Conservation (phyloP, 2,329 filamentous ascomycete genomes). For the Stagonosporopsis chrysanthemi region DNA sequence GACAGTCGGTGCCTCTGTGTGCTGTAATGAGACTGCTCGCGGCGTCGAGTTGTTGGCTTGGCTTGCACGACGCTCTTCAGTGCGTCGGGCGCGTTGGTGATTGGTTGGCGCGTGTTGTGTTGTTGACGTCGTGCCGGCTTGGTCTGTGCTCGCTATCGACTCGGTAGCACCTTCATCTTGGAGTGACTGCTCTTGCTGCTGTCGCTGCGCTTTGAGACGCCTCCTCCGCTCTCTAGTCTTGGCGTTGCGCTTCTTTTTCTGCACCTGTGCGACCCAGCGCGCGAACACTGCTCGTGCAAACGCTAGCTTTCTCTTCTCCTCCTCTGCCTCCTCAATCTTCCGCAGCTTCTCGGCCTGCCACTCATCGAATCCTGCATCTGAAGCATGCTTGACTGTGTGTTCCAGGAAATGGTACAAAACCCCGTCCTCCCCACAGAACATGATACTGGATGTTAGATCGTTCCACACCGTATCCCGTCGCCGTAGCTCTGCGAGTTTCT, state of each 20-base stretch:
- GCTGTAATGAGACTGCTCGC: conserved; percentile 7
- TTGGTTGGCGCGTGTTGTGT: conserved; percentile 29
- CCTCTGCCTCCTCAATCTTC: conserved; percentile 29
- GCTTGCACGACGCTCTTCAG: conserved; percentile 24
- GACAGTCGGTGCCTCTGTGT: conserved; percentile 6
- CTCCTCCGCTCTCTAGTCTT: conserved; percentile 34
- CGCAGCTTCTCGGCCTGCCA: conserved; percentile 42
- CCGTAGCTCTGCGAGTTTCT: conserved; percentile 22
- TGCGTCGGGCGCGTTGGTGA: conserved; percentile 28
- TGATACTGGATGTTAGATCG: conserved; percentile 48
- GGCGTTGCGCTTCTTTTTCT: conserved; percentile 35
- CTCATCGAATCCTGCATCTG: conserved; percentile 41
- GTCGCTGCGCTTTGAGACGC: conserved; percentile 34
- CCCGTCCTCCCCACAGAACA: conserved; percentile 50
- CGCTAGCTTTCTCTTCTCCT: conserved; percentile 23
- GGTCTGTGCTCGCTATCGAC: conserved; percentile 10
- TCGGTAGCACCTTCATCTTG: conserved; percentile 15
- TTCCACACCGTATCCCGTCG: conserved; percentile 36
- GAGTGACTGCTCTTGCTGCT: conserved; percentile 18
- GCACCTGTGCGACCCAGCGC: conserved; percentile 32
- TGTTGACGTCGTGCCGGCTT: conserved; percentile 10
- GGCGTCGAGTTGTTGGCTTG: background rate
- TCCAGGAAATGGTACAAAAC: conserved; percentile 56
- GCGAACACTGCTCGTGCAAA: conserved; percentile 32
- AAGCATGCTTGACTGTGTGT: conserved; percentile 45